phyloP scores from a whole-genome alignment of 108 stramenopile species.

The Halocafeteria seosinensis region DNA sequence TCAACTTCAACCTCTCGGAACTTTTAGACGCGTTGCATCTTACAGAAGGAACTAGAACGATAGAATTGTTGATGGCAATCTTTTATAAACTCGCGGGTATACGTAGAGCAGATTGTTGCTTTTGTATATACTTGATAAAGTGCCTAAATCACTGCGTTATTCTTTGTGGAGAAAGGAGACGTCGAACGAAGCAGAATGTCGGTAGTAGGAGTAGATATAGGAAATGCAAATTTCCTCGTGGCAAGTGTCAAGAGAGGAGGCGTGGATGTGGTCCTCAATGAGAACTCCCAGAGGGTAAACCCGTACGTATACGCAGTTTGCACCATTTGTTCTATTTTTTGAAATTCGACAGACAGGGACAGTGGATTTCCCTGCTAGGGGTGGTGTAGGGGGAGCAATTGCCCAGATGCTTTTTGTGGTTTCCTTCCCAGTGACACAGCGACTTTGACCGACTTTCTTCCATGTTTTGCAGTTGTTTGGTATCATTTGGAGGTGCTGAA shows the following conservation, averaged over 20 bases:
- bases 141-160: no score
- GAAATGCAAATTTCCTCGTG: constrained; percentile 64
- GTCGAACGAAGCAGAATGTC: no score
- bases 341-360: neutral
- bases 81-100: no score
- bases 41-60: no score
- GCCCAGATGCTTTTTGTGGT: neutral
- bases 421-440: neutral
- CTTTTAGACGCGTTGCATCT: no score
- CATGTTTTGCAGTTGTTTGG: constrained; percentile 11
- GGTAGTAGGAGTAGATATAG: constrained; percentile 63
- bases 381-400: neutral
- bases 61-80: no score
- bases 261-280: constrained; percentile 92
- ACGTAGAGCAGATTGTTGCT: no score
- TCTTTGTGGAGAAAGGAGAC: no score
- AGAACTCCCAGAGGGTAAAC: constrained; percentile 80
- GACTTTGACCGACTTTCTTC: neutral
- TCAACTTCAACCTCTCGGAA: no score
- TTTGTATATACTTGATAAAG: no score
- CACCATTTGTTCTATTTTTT: neutral
- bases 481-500: constrained; percentile 31
- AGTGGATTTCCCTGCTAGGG: neutral
- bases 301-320: constrained; percentile 27
- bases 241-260: constrained; percentile 82